Conservation (phyloP, 768 basidiomycete genomes). For the Boletus fagicola region DNA sequence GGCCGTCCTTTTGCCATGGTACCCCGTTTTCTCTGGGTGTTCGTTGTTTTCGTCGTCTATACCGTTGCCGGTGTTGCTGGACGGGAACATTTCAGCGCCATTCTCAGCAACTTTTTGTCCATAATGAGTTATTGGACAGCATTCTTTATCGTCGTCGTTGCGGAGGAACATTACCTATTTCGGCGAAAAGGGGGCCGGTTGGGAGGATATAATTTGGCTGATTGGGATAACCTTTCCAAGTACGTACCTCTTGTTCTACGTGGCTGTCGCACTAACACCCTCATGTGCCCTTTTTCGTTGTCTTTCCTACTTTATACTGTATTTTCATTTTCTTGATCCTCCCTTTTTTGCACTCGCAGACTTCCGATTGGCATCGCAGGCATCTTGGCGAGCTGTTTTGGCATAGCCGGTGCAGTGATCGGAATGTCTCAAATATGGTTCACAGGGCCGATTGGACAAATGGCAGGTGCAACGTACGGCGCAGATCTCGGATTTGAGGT, state of each 20-base stretch:
- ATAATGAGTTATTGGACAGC: conserved; percentile 47
- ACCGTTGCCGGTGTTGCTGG: conserved; percentile 42
- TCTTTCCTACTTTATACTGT: no score
- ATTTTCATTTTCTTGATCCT: background rate
- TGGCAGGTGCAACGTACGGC: conserved; percentile 42
- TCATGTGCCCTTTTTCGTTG: background rate
- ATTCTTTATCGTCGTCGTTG: conserved; percentile 45
- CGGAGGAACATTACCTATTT: conserved; percentile 49
- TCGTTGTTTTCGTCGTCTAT: conserved; percentile 39
- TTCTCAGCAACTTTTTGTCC: conserved; percentile 43
- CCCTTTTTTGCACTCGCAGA: conserved; percentile 16
- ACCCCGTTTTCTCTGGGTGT: conserved; percentile 47
- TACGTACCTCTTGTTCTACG: conserved; percentile 19
- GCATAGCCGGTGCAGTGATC: conserved; percentile 47
- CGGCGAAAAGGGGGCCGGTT: conserved; percentile 38
- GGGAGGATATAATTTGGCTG: conserved; percentile 51
- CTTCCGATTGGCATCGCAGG: conserved; percentile 51
- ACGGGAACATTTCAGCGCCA: conserved; percentile 43
- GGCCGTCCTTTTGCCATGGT: conserved; percentile 42
- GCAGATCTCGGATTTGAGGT: conserved; percentile 59
- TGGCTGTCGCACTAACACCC: background rate
- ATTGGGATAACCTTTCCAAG: conserved; percentile 43
- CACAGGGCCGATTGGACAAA: conserved; percentile 45
- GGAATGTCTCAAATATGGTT: conserved; percentile 57
- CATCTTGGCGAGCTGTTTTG: conserved; percentile 44